Evolutionary conservation across 768 basidiomycete genomes (phyloP), one percentile per base, ranked within the genome.

Genomic region (Hysterangium stoloniferum): DNA sequence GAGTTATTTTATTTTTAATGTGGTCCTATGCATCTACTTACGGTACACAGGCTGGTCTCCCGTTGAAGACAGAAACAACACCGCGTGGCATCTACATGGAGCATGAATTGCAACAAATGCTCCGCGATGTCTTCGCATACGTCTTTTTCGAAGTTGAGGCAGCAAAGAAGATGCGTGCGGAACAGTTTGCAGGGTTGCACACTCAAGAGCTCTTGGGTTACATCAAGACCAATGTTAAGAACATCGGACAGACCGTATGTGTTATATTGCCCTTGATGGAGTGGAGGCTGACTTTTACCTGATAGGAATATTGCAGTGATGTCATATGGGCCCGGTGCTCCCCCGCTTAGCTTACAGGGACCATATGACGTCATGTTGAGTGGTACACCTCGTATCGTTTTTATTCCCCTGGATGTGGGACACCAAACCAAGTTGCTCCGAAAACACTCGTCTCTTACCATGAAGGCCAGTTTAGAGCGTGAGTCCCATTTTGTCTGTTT

Each of bases 111-210:
- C 85, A 76, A 55, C 64, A 71, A 15, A 79, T 81, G 33, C 73
- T 89, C 6, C 71, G 75, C 22, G 80, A 85, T 19, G 82, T 90
- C 45, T 90, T 88, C 63, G 66, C 77, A 35, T 88, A 76, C 61
- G 67, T 91, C 52, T 91, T 90, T 78, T 73, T 89, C 29, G 79
- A 88, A 45, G 68, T 79, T 19, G 84, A 85, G 45, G 59, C 75
- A 1, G 69, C 76, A 1, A 77, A 79, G 57, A 64, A 79, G 25
- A 75, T 82, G 74, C 69, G 74, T 17, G 59, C 80, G 20, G 71
- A 76, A 56, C 65, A 70, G 40, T 76, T 71, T 51, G 77, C 77
- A 5, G 72, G 73, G 48, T 66, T 61, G 2, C 68, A 85, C 43
- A 65, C 86, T 8, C 68, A 75, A 22, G 68, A 75, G 29, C 66